phyloP scores from a whole-genome alignment of 345 rosid species.

The Geranium brycei region DNA sequence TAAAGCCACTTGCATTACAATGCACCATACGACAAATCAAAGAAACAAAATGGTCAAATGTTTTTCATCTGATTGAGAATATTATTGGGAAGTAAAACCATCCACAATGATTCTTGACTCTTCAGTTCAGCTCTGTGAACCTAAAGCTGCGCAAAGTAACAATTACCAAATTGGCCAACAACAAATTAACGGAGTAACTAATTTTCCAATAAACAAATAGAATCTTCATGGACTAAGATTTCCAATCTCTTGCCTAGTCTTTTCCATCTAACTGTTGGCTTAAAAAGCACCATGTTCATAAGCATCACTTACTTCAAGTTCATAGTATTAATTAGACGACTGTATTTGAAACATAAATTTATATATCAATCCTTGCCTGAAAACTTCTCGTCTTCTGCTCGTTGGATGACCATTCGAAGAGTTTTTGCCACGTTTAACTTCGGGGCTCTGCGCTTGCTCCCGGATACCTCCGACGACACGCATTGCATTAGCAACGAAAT shows the following conservation, averaged over 20 bases:
- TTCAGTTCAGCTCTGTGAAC: not conserved
- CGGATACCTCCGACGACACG: slow-evolving; percentile 57
- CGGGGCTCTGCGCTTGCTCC: slow-evolving; percentile 59
- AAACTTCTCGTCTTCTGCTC: slow-evolving; percentile 50
- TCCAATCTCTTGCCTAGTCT: not conserved
- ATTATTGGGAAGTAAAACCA: not conserved
- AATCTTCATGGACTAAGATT: not conserved
- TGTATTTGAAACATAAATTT: too few species aligned
- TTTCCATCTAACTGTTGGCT: not conserved
- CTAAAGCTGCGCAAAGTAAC: not conserved
- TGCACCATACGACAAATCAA: not conserved
- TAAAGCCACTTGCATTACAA: not conserved
- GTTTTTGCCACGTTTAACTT: slow-evolving; percentile 55
- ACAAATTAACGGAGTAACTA: not conserved
- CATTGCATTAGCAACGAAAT: slow-evolving; percentile 51
- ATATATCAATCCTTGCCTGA: slow-evolving; percentile 35
- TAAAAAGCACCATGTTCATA: not conserved
- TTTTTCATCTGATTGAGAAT: not conserved
- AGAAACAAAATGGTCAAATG: too few species aligned
- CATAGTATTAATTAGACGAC: too few species aligned
- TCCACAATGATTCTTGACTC: not conserved
- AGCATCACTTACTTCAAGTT: not conserved
- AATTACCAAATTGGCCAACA: not conserved
- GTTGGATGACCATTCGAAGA: slow-evolving; percentile 54
- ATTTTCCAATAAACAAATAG: not conserved